Evolutionary conservation across 306 rosid species (phyloP).

Genomic region (Clitoria ternatea): DNA sequence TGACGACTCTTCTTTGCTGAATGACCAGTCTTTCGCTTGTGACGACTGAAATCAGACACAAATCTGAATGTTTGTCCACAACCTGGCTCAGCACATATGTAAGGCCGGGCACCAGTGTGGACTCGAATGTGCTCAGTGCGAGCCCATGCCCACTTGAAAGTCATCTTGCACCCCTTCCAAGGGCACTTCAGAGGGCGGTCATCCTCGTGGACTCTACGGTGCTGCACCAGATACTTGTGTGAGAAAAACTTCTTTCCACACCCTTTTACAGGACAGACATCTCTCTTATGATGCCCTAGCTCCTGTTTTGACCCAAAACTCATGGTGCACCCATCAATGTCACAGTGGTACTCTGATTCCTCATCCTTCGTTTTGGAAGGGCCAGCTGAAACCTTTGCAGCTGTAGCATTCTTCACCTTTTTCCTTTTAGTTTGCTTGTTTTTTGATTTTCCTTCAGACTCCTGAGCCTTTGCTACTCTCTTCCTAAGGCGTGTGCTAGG

Average conservation of each 20-base stretch:
- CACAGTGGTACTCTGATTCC: slow-evolving; percentile 67
- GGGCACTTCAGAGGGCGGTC: slow-evolving; percentile 96
- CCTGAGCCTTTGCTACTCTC: slow-evolving; percentile 52
- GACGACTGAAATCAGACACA: slow-evolving; percentile 98
- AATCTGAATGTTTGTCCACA: slow-evolving; percentile 96
- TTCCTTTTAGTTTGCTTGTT: slow-evolving; percentile 57
- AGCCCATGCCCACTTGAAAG: slow-evolving; percentile 99
- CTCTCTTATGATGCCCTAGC: slow-evolving; percentile 68
- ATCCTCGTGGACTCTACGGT: slow-evolving; percentile 87
- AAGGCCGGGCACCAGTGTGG: slow-evolving; percentile 96
- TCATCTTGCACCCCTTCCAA: slow-evolving; percentile 99
- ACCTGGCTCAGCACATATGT: slow-evolving; percentile 76
- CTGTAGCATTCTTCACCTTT: slow-evolving; percentile 56
- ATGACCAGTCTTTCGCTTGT: slow-evolving; percentile 98
- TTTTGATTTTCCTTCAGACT: slow-evolving; percentile 45
- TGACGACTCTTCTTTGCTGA: slow-evolving; percentile 62
- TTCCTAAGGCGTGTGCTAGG: slow-evolving; percentile 92
- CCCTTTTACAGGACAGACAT: slow-evolving; percentile 93
- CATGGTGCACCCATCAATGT: slow-evolving; percentile 93
- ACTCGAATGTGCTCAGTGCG: slow-evolving; percentile 96
- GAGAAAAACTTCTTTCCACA: slow-evolving; percentile 99
- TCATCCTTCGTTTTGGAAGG: slow-evolving; percentile 45
- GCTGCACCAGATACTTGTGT: slow-evolving; percentile 97
- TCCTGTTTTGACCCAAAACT: slow-evolving; percentile 73
- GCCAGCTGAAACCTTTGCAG: too few relatives aligned